Percentiles rank a stretch among this genome's conserved stretches.
These are phyloP conservation scores for Lecanoromycetidae sp. DNA, from an alignment of 2,329 filamentous ascomycete genomes.

Conservation along the genomic window DNA sequence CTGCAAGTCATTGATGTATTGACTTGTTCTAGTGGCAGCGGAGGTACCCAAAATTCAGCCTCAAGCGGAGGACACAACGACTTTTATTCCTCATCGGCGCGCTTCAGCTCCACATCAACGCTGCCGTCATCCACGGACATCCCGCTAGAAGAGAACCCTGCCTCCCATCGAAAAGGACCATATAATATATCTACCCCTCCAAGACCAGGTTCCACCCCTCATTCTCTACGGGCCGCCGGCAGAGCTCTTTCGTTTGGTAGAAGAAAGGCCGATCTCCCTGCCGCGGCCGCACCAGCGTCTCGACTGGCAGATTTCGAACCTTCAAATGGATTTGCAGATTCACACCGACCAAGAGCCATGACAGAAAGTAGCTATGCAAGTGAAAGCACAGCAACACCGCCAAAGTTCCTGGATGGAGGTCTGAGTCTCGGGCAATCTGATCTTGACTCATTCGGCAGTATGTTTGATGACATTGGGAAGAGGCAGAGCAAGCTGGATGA, in stretches of 20 bases:
- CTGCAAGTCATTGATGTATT: conserved; percentile 31
- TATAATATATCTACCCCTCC: conserved; percentile 33
- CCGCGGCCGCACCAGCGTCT: conserved; percentile 15
- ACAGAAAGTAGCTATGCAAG: conserved; percentile 39
- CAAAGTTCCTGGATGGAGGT: conserved; percentile 37
- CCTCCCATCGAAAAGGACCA: conserved; percentile 28
- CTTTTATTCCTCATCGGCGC: conserved; percentile 36
- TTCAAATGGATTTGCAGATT: conserved; percentile 13
- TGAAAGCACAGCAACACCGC: conserved; percentile 39
- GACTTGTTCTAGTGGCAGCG: conserved; percentile 34
- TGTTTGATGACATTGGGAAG: conserved; percentile 39
- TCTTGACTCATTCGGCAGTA: conserved; percentile 36
- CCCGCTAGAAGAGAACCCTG: conserved; percentile 28
- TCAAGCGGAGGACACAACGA: conserved; percentile 34
- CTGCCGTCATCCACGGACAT: conserved; percentile 43
- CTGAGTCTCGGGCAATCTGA: conserved; percentile 31
- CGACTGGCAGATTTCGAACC: conserved; percentile 8
- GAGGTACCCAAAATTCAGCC: conserved; percentile 36
- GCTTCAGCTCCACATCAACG: conserved; percentile 44
- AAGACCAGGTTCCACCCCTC: conserved; percentile 27
- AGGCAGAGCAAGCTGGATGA: conserved; percentile 20
- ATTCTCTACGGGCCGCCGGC: conserved; percentile 35
- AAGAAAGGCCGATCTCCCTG: conserved; percentile 26
- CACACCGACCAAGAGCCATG: conserved; percentile 35
- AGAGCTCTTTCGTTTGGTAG: conserved; percentile 44